A percentile compares a stretch with the other conserved stretches of the same genome.
phyloP scores from a whole-genome alignment of 2,329 filamentous ascomycete species.

The Fusarium circinatum region DNA sequence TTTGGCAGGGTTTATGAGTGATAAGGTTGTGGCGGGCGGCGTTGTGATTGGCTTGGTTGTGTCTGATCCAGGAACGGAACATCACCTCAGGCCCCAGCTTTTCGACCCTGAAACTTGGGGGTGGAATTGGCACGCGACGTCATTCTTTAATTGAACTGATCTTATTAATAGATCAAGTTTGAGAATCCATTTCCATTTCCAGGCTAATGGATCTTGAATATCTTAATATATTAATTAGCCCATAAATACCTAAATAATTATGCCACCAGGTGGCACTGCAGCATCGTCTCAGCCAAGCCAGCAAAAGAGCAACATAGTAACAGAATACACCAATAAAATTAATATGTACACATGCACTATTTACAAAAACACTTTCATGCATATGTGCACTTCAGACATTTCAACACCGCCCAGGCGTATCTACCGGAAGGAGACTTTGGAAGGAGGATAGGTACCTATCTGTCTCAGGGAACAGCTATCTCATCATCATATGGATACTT shows the following conservation, averaged over 20 bases:
- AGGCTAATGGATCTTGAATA: not conserved
- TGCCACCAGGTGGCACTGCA: not conserved
- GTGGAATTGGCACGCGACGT: slow-evolving; percentile 15
- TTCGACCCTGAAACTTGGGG: slow-evolving; percentile 21
- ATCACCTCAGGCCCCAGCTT: slow-evolving; percentile 1
- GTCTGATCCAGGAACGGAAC: slow-evolving; percentile 38
- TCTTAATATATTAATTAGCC: not conserved
- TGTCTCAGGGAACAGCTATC: not conserved
- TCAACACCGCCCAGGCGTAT: not conserved
- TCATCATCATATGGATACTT: not conserved
- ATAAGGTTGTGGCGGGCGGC: slow-evolving; percentile 35
- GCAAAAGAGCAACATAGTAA: not conserved
- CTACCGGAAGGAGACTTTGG: not conserved
- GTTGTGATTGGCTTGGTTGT: slow-evolving; percentile 30
- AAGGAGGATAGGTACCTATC: not conserved
- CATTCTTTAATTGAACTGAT: slow-evolving; percentile 14
- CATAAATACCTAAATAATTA: not conserved
- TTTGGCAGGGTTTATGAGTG: slow-evolving; percentile 36
- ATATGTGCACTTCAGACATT: not conserved
- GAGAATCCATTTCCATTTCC: not conserved
- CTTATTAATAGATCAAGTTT: not conserved
- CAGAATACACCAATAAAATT: not conserved
- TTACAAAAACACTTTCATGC: not conserved
- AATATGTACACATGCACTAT: not conserved
- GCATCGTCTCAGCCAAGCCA: not conserved